Conservation (phyloP, 108 stramenopile genomes). For the Cyclostephanos tholiformis region DNA sequence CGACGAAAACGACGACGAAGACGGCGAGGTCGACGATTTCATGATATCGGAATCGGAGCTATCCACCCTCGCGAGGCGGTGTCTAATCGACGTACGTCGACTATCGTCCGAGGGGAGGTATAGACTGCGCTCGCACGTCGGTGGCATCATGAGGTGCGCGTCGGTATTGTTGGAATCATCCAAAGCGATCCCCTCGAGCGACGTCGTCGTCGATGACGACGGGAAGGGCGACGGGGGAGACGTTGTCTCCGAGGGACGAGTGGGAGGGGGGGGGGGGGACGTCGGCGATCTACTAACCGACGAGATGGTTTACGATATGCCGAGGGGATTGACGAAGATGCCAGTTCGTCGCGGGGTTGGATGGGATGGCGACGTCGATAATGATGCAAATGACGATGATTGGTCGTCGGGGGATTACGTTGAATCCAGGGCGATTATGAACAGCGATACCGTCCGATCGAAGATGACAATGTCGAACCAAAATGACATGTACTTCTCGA, state of each 20-base stretch:
- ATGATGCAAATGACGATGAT: neutral
- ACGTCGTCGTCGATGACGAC: no score
- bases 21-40: no score
- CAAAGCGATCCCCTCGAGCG: conserved; percentile 2
- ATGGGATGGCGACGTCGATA: conserved; percentile 2
- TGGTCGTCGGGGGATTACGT: conserved; percentile 24
- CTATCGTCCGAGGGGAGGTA: conserved; percentile 38
- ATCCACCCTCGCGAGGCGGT: conserved; percentile 43
- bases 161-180: conserved; percentile 51
- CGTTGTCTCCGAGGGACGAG: neutral
- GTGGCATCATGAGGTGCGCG: conserved; percentile 52
- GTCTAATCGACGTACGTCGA: conserved; percentile 50
- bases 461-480: conserved; percentile 34
- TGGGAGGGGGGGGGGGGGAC: neutral
- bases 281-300: conserved; percentile 13
- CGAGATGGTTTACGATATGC: conserved; percentile 51
- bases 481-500: conserved; percentile 33
- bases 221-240: conserved; percentile 1
- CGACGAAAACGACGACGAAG: conserved; percentile 5
- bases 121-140: conserved; percentile 33
- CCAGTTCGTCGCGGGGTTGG: conserved; percentile 37
- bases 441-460: conserved; percentile 28
- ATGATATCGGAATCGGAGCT: conserved; percentile 46
- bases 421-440: conserved; percentile 39
- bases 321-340: conserved; percentile 44